Evolutionary conservation across 2,329 filamentous ascomycete genomes (phyloP).

Genomic region (Arthrobotrys sinensis): DNA sequence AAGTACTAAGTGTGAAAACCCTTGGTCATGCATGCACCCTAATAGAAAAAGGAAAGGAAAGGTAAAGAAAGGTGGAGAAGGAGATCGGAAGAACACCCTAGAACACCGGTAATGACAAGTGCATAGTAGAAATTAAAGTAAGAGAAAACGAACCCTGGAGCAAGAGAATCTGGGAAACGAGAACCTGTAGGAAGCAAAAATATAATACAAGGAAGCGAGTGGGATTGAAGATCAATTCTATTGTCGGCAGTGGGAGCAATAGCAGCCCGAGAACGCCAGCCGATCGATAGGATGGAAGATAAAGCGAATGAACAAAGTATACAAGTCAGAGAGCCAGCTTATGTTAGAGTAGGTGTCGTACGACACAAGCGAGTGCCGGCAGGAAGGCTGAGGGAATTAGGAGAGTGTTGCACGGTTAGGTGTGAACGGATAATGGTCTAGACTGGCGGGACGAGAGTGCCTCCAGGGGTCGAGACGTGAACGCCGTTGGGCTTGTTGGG

Average conservation of each 20-base stretch:
- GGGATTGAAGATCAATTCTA: slow-evolving; percentile 37
- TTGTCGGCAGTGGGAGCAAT: slow-evolving; percentile 1
- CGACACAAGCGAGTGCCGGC: slow-evolving; percentile 12
- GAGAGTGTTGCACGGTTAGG: neutral
- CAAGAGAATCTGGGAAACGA: slow-evolving; percentile 1
- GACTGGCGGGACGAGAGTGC: slow-evolving; percentile 43
- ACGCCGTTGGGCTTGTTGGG: slow-evolving; percentile 22
- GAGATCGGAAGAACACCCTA: slow-evolving; percentile 17
- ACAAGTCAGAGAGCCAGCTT: neutral
- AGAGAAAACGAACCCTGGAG: neutral
- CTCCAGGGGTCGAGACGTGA: slow-evolving; percentile 44
- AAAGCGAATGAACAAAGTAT: neutral
- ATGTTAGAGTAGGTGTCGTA: neutral
- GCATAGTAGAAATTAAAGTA: slow-evolving; percentile 19
- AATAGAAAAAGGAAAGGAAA: neutral
- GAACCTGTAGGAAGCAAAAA: slow-evolving; percentile 1
- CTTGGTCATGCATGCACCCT: slow-evolving; percentile 48
- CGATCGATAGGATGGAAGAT: slow-evolving; percentile 1
- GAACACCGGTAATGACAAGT: slow-evolving; percentile 37
- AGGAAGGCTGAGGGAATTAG: neutral
- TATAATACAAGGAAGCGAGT: slow-evolving; percentile 50
- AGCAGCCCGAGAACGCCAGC: slow-evolving; percentile 39
- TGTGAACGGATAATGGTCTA: neutral
- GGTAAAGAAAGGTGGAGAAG: slow-evolving; percentile 4
- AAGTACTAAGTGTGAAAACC: slow-evolving; percentile 1